These are phyloP conservation scores for Trichoderma asperellum DNA, from an alignment of 2,329 filamentous ascomycete genomes.

Conservation along the genomic window DNA sequence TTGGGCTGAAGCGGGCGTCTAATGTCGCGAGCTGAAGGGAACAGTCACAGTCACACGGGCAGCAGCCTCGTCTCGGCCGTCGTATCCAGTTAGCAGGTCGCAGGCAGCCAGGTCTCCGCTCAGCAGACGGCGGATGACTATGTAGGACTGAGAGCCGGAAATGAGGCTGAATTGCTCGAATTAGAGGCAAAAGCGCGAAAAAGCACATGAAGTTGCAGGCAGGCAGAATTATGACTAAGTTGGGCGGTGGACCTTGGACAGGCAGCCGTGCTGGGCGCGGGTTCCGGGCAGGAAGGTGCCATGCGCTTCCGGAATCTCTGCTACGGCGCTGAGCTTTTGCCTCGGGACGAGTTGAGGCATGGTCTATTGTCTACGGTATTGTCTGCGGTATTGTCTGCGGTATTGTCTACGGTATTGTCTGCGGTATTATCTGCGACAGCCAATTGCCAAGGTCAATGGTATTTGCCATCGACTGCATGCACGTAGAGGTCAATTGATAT, in stretches of 20 bases:
- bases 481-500: neutral
- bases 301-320: conserved; percentile 17
- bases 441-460: neutral
- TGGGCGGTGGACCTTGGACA: conserved; percentile 13
- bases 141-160: neutral
- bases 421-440: neutral
- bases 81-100: conserved; percentile 5
- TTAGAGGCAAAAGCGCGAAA: neutral
- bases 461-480: neutral
- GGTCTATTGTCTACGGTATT: neutral
- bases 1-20: neutral
- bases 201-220: neutral
- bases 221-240: conserved; percentile 11
- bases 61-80: conserved; percentile 5
- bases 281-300: neutral
- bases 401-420: neutral
- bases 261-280: neutral
- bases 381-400: neutral
- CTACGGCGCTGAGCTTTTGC: conserved; percentile 8
- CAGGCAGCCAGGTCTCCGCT: neutral
- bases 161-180: conserved; percentile 3
- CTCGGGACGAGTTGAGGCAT: neutral
- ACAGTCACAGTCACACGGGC: neutral
- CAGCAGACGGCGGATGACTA: neutral
- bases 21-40: neutral